phyloP scores from a whole-genome alignment of 2,329 filamentous ascomycete genomes.

The Penicillium sclerotigenum region DNA sequence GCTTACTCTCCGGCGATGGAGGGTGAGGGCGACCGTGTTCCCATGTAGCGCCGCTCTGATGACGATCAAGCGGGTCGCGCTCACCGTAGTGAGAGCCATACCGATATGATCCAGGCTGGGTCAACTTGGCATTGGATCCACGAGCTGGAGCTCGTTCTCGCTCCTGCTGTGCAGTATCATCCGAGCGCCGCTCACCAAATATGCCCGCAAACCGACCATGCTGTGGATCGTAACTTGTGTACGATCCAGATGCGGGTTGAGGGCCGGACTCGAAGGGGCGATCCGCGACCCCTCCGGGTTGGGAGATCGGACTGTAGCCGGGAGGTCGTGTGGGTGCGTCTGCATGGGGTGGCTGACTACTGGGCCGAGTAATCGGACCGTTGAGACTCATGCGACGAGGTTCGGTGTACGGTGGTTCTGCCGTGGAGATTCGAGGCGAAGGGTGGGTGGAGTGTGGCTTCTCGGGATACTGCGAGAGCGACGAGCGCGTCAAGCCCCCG shows the following conservation, averaged over 20 bases:
- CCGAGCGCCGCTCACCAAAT: slow-evolving; percentile 36
- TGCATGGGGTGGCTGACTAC: slow-evolving; percentile 41
- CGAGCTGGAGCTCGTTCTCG: slow-evolving; percentile 30
- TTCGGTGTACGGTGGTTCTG: slow-evolving; percentile 35
- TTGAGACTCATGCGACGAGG: slow-evolving; percentile 44
- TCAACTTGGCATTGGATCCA: slow-evolving; percentile 31
- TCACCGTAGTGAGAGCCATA: slow-evolving; percentile 35
- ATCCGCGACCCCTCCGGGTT: slow-evolving; percentile 27
- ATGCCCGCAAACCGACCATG: slow-evolving; percentile 33
- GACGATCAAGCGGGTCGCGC: slow-evolving; percentile 31
- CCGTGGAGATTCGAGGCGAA: slow-evolving; percentile 34
- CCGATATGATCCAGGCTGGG: slow-evolving; percentile 24
- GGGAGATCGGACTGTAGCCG: slow-evolving; percentile 37
- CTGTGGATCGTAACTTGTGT: slow-evolving; percentile 31
- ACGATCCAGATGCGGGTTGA: slow-evolving; percentile 28
- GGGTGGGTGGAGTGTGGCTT: slow-evolving; percentile 35
- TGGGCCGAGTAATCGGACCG: slow-evolving; percentile 43
- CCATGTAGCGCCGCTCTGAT: slow-evolving; percentile 31
- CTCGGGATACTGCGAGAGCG: slow-evolving; percentile 35
- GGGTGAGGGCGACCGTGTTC: slow-evolving; percentile 39
- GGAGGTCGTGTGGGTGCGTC: slow-evolving; percentile 33
- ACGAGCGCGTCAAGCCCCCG: slow-evolving; percentile 29
- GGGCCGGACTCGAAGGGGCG: slow-evolving; percentile 24
- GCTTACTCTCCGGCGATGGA: slow-evolving; percentile 38
- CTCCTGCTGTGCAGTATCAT: slow-evolving; percentile 37